Evolutionary conservation across 2,329 filamentous ascomycete genomes (phyloP).

Genomic region (Exophiala spinifera): DNA sequence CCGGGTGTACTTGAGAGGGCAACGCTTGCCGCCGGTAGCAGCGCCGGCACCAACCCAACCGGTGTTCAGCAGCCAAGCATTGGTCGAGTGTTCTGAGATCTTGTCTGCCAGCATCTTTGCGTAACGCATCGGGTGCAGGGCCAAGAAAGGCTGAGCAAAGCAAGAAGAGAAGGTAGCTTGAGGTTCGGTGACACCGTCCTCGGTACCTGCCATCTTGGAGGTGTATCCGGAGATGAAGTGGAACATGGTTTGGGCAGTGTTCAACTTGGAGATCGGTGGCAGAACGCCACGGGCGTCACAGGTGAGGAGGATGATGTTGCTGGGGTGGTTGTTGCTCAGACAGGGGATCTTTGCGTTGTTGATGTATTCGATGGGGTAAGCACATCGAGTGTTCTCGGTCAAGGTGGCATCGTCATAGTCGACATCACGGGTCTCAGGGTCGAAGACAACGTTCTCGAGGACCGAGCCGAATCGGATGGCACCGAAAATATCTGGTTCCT

Average conservation of each 20-base stretch:
- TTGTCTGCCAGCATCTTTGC: conserved; percentile 98
- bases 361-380: conserved; percentile 99
- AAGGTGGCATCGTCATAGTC: conserved; percentile 94
- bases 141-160: conserved; percentile 98
- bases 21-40: conserved; percentile 89
- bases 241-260: conserved; percentile 97
- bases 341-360: conserved; percentile 98
- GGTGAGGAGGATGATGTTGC: conserved; percentile 96
- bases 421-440: conserved; percentile 81
- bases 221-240: conserved; percentile 99
- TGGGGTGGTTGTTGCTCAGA: conserved; percentile 79
- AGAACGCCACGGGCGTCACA: conserved; percentile 97
- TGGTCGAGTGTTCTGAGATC: conserved; percentile 91
- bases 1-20: conserved; percentile 97
- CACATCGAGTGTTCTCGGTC: conserved; percentile 97
- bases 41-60: conserved; percentile 93
- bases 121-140: conserved; percentile 98
- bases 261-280: conserved; percentile 95
- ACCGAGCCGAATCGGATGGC: conserved; percentile 97
- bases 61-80: conserved; percentile 98
- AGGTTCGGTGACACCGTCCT: conserved; percentile 93
- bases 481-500: conserved; percentile 96
- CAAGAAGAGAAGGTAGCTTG: conserved; percentile 98
- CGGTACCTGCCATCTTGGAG: conserved; percentile 99
- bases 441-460: conserved; percentile 97